A percentile compares a stretch with the other conserved stretches of the same genome.
Evolutionary conservation across 495 filamentous ascomycete species (phyloP).

Genomic region (Cercophora samala): DNA sequence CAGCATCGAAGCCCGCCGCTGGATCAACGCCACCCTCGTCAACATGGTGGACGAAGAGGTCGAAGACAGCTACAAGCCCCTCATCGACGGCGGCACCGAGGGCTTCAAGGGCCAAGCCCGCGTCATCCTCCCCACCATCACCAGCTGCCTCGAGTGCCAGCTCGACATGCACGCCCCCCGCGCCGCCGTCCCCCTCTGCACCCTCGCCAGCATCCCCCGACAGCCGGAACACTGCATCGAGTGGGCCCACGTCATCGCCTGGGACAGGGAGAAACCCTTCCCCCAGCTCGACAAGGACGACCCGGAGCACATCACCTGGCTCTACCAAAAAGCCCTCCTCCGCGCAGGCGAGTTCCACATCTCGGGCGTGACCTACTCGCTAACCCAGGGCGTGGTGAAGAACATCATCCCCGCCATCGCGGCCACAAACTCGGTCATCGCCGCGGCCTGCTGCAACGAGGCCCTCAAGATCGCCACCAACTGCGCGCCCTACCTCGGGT

Average conservation of each 20-base stretch:
- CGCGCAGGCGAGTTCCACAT: slow-evolving; percentile 90
- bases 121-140: slow-evolving; percentile 87
- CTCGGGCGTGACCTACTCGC: slow-evolving; percentile 86
- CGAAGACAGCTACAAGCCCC: slow-evolving; percentile 79
- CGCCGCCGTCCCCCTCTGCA: slow-evolving; percentile 92
- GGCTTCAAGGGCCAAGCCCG: slow-evolving; percentile 97
- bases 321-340: slow-evolving; percentile 78
- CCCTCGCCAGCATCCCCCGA: slow-evolving; percentile 91
- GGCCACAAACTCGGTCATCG: slow-evolving; percentile 94
- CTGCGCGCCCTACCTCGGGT: slow-evolving; percentile 69
- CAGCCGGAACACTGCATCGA: slow-evolving; percentile 99
- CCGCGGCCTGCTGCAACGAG: slow-evolving; percentile 92
- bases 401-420: slow-evolving; percentile 99
- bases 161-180: slow-evolving; percentile 96
- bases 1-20: slow-evolving; percentile 92
- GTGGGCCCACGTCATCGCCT: slow-evolving; percentile 87
- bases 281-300: slow-evolving; percentile 87
- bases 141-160: slow-evolving; percentile 96
- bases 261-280: slow-evolving; percentile 61
- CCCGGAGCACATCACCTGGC: slow-evolving; percentile 94
- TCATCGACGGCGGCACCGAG: slow-evolving; percentile 97
- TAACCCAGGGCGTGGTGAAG: slow-evolving; percentile 97
- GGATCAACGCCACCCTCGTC: slow-evolving; percentile 95
- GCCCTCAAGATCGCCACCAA: slow-evolving; percentile 88
- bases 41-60: slow-evolving; percentile 72